Percentiles rank a stretch among this genome's conserved stretches.
These are phyloP conservation scores for Dovyalis caffra DNA, from an alignment of 345 rosid genomes.

Conservation along the genomic window DNA sequence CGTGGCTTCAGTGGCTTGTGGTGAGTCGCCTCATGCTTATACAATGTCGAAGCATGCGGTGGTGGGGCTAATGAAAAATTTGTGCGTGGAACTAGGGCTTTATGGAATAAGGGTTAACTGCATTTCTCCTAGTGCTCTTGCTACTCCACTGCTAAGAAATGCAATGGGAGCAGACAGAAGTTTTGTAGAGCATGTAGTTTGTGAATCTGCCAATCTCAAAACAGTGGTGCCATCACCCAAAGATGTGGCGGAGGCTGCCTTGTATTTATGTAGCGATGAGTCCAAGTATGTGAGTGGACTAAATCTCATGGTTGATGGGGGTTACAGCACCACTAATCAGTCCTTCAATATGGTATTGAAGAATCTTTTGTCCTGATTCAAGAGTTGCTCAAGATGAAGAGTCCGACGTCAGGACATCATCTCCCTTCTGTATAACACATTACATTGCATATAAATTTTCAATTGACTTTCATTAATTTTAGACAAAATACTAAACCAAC, in stretches of 20 bases:
- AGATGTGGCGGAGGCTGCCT: conserved; percentile 45
- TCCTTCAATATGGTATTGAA: conserved; percentile 18
- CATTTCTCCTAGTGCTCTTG: conserved; percentile 35
- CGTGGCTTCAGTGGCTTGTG: conserved; percentile 23
- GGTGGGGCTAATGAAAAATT: conserved; percentile 46
- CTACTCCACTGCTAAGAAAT: conserved; percentile 34
- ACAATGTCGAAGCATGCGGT: conserved; percentile 43
- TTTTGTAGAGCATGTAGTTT: conserved; percentile 23
- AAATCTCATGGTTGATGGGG: conserved; percentile 47
- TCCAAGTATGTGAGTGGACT: conserved; percentile 41
- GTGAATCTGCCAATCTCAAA: conserved; percentile 34
- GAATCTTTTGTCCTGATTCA: conserved; percentile 6
- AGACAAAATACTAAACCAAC: too few relatives aligned
- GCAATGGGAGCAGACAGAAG: conserved; percentile 24
- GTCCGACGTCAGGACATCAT: too few relatives aligned
- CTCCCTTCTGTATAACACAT: too few relatives aligned
- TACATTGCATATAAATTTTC: too few relatives aligned
- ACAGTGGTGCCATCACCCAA: conserved; percentile 25
- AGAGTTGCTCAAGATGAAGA: not conserved
- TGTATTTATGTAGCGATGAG: conserved; percentile 42
- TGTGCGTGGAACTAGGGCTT: conserved; percentile 44
- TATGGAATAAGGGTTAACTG: conserved; percentile 41
- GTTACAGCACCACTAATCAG: conserved; percentile 38
- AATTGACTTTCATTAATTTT: too few relatives aligned
- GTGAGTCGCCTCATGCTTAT: conserved; percentile 37